Evolutionary conservation across 169 alveolate genomes (phyloP), one percentile per base, ranked within the genome.

Genomic region (Cryptosporidium meleagridis): DNA sequence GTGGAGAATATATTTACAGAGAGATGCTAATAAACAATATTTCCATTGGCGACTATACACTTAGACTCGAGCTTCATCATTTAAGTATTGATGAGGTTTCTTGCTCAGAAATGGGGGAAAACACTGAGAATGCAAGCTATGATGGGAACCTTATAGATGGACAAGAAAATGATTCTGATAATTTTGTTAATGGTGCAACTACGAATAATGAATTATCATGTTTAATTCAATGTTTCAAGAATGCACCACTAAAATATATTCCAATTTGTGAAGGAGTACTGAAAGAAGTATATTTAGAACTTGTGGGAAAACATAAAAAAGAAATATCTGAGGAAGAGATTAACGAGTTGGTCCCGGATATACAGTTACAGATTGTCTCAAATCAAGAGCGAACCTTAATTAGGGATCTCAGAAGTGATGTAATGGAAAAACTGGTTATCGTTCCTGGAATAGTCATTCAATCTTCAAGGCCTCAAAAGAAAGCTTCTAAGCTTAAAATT

Each of bases 391-490:
- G 97, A 44, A 87, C 92, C 65, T 91, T 85, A 92, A 87, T 96
- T n/a, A 89, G 98, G 85, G 96, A 95, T 41, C 85, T 96, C 44
- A 91, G 93, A 61, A 91, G 96, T 41, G 85, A 92, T 45, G 91
- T 94, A 23, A 87, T 95, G 92, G 98, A 97, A 86, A 92, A 97
- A 84, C 92, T 97, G 85, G 97, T 98, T 1, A 97, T 95, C 6
- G 97, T 98, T 39, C 98, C 98, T 44, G 99, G 99, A 1, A 97
- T 98, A 55, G 95, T 98, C 16, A 97, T 97, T 67, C 97, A 97
- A 85, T 97, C 99, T n/a, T 93, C 97, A 55, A 95, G 95, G 87
- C 97, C 98, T 44, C 93, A 93, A 70, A 97, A 96, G 52, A 97
- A 97, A 86, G 95, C 95, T 65, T 85, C 93, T 68, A 86, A 84